Conservation (phyloP, 768 basidiomycete genomes). For the Leccinum olivaceopallidum region DNA sequence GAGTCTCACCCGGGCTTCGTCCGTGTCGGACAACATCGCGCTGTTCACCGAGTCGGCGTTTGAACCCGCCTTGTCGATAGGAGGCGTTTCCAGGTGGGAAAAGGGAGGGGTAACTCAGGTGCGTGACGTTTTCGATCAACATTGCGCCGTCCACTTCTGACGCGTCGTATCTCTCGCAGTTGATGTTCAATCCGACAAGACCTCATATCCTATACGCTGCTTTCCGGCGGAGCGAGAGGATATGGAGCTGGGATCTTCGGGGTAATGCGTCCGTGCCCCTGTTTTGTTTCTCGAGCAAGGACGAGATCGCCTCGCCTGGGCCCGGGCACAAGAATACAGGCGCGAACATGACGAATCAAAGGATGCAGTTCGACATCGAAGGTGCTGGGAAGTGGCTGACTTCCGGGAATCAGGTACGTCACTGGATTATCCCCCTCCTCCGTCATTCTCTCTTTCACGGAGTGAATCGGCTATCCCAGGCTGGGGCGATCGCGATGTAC, state of each 20-base stretch:
- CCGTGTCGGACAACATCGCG: slow-evolving; percentile 54
- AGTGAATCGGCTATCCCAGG: slow-evolving; percentile 36
- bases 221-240: slow-evolving; percentile 57
- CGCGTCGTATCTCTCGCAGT: slow-evolving; percentile 36
- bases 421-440: not conserved
- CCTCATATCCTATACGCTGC: slow-evolving; percentile 79
- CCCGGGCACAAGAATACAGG: slow-evolving; percentile 24
- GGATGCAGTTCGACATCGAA: slow-evolving; percentile 77
- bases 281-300: slow-evolving; percentile 31
- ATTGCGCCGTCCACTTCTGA: not conserved
- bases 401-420: slow-evolving; percentile 66
- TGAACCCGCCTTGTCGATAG: slow-evolving; percentile 61
- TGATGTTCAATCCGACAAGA: slow-evolving; percentile 72
- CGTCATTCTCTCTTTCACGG: not conserved
- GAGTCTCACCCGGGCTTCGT: slow-evolving; percentile 53
- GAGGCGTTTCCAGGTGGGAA: slow-evolving; percentile 45
- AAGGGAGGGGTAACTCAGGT: slow-evolving; percentile 49
- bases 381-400: slow-evolving; percentile 60
- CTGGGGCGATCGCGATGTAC: slow-evolving; percentile 61
- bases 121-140: not conserved
- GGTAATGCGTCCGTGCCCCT: slow-evolving; percentile 48
- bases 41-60: slow-evolving; percentile 64
- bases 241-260: slow-evolving; percentile 83
- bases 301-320: not conserved
- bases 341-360: slow-evolving; percentile 65